Evolutionary conservation across 345 rosid genomes (phyloP).

Genomic region (Conringia planisiliqua): DNA sequence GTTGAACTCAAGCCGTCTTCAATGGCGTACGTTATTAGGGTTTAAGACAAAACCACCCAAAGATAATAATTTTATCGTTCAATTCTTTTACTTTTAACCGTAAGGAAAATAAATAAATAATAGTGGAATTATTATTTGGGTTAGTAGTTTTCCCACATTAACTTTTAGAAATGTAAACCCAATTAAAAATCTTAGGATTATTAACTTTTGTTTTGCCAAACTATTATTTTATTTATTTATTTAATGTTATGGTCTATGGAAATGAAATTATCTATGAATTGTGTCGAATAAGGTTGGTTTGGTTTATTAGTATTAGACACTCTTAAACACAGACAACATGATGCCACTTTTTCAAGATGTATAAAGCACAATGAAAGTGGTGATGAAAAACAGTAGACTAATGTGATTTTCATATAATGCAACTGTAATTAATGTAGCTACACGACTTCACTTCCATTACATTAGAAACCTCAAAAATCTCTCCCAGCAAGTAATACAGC

Average conservation of each 20-base stretch:
- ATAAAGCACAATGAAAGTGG: not conserved
- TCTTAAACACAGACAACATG: not conserved
- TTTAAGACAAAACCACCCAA: constrained; percentile 1
- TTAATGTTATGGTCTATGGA: not conserved
- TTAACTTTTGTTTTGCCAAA: no score
- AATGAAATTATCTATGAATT: not conserved
- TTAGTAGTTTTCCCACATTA: no score
- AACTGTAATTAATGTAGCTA: not conserved
- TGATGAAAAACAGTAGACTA: not conserved
- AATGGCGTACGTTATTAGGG: constrained; percentile 29
- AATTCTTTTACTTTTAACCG: not conserved
- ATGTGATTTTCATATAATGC: not conserved
- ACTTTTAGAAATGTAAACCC: no score
- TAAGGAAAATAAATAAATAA: no score
- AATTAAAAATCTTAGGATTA: no score
- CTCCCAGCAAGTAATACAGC: not conserved
- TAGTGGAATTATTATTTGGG: no score
- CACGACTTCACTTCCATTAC: not conserved
- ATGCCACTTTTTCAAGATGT: not conserved
- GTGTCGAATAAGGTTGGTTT: not conserved
- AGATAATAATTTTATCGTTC: no score
- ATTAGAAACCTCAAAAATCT: not conserved
- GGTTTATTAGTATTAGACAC: not conserved
- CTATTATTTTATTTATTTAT: no score
- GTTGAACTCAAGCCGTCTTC: not conserved